Conservation (phyloP, 2,329 filamentous ascomycete species). For the Aspergillus versicolor region DNA sequence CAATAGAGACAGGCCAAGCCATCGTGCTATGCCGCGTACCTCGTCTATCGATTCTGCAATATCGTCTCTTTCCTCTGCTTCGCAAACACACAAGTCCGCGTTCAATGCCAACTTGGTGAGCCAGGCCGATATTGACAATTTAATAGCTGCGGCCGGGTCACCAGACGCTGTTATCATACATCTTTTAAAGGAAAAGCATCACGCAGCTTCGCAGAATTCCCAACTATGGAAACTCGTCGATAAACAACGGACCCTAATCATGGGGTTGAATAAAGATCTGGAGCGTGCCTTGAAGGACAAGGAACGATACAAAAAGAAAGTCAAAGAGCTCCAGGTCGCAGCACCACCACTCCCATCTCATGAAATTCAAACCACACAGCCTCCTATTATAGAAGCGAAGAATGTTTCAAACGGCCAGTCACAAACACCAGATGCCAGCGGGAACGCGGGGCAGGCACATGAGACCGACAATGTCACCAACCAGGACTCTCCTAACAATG, state of each 20-base stretch:
- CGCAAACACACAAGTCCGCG: conserved; percentile 59
- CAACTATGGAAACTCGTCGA: conserved; percentile 95
- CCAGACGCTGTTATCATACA: conserved; percentile 86
- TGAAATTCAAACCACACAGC: conserved; percentile 9
- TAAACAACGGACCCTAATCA: conserved; percentile 90
- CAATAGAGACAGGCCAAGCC: conserved; percentile 29
- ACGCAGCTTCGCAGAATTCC: conserved; percentile 81
- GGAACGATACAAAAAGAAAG: conserved; percentile 85
- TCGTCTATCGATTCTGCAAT: conserved; percentile 93
- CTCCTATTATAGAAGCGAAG: conserved; percentile 12
- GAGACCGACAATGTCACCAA: neutral
- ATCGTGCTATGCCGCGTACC: conserved; percentile 61
- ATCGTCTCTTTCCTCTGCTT: conserved; percentile 66
- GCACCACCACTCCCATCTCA: conserved; percentile 38
- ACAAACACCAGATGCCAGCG: neutral
- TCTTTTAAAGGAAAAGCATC: conserved; percentile 86
- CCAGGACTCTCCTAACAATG: conserved; percentile 1
- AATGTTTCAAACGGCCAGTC: neutral
- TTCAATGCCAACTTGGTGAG: conserved; percentile 58
- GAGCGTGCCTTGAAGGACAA: conserved; percentile 91
- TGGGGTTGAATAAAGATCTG: conserved; percentile 91
- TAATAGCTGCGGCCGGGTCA: conserved; percentile 83
- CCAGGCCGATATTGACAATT: conserved; percentile 71
- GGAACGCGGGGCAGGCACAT: neutral
- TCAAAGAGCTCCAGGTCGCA: conserved; percentile 69